Evolutionary conservation across 345 rosid genomes (phyloP).

Genomic region (Eucalyptus dawsonii): DNA sequence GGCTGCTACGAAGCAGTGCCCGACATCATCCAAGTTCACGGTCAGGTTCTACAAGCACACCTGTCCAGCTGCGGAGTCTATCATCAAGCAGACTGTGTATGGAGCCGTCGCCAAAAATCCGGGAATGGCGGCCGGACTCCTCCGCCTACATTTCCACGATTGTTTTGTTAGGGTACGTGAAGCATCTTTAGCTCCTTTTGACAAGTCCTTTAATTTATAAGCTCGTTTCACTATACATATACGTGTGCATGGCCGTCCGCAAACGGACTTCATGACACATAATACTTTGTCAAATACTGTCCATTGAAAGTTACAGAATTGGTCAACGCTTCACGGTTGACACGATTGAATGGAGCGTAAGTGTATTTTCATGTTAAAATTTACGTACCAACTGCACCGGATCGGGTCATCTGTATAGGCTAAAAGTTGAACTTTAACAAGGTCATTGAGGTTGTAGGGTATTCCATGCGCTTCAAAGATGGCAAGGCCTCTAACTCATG

Average conservation of each 20-base stretch:
- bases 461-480: neutral
- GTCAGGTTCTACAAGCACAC: constrained; percentile 2
- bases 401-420: neutral
- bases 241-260: neutral
- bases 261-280: neutral
- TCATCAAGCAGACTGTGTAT: neutral
- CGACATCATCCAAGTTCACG: neutral
- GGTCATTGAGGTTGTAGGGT: neutral
- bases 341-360: neutral
- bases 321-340: neutral
- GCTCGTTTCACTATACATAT: neutral
- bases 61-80: constrained; percentile 5
- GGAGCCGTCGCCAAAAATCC: neutral
- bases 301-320: neutral
- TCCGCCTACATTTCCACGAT: constrained; percentile 15
- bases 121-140: neutral
- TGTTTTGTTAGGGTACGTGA: constrained; percentile 9
- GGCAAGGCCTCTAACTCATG: neutral
- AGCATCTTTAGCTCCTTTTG: neutral
- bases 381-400: neutral
- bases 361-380: neutral
- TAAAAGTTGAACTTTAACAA: neutral
- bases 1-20: neutral
- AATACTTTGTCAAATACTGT: neutral
- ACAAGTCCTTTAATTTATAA: neutral